These are phyloP conservation scores for Russula virescens DNA, from an alignment of 768 basidiomycete genomes.

Conservation along the genomic window DNA sequence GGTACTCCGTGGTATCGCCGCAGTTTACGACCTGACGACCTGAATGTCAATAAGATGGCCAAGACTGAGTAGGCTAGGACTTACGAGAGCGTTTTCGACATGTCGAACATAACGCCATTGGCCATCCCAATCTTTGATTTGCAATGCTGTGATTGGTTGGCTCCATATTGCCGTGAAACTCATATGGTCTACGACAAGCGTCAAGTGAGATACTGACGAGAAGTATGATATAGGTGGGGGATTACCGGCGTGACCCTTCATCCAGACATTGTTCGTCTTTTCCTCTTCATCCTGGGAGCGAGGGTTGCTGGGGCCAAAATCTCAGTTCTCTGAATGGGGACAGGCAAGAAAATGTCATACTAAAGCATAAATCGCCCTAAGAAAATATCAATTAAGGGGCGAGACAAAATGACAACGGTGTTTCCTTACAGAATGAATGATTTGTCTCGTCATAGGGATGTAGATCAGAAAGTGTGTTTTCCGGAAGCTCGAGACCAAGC, in stretches of 20 bases:
- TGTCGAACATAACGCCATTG: constrained; percentile 36
- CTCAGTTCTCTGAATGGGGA: neutral
- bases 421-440: constrained; percentile 22
- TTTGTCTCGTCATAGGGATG: constrained; percentile 38
- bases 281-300: constrained; percentile 32
- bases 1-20: constrained; percentile 33
- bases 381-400: neutral
- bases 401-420: neutral
- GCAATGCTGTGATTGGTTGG: constrained; percentile 35
- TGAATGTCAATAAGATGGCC: neutral
- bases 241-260: constrained; percentile 36
- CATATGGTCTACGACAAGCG: constrained; percentile 28
- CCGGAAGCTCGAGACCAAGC: constrained; percentile 47
- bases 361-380: constrained; percentile 65
- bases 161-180: constrained; percentile 36
- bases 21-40: constrained; percentile 36
- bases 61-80: neutral
- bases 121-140: constrained; percentile 33
- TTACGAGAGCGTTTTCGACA: constrained; percentile 34
- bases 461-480: constrained; percentile 45
- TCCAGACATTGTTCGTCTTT: constrained; percentile 32
- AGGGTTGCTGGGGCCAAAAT: constrained; percentile 28
- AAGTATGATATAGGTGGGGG: neutral
- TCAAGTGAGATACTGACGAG: neutral
- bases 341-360: constrained; percentile 31